Evolutionary conservation across 495 filamentous ascomycete genomes (phyloP).

Genomic region (Cenococcum geophilum): DNA sequence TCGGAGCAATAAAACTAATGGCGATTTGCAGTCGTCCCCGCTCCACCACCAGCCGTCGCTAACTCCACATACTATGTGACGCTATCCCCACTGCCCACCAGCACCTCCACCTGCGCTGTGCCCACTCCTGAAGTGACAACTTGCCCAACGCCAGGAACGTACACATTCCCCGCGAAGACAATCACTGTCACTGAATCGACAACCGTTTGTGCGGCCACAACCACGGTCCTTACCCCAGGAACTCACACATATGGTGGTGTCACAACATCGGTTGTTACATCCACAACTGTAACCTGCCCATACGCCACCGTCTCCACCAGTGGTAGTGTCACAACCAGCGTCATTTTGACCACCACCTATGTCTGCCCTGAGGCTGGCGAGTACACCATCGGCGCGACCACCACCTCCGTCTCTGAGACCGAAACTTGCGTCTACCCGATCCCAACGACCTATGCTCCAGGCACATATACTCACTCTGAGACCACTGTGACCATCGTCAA

Average conservation of each 20-base stretch:
- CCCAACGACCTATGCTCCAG: constrained; percentile 58
- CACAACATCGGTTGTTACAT: constrained; percentile 63
- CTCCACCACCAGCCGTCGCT: constrained; percentile 39
- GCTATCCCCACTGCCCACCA: constrained; percentile 52
- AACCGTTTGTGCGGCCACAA: constrained; percentile 60
- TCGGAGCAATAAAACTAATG: constrained; percentile 4
- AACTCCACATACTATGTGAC: constrained; percentile 36
- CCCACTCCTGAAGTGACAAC: constrained; percentile 62
- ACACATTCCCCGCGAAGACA: constrained; percentile 75
- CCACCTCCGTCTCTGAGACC: constrained; percentile 45
- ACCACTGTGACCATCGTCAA: constrained; percentile 61
- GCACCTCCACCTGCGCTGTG: constrained; percentile 44
- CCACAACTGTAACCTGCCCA: constrained; percentile 68
- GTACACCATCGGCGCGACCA: constrained; percentile 71
- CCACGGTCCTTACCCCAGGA: constrained; percentile 57
- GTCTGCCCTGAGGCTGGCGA: constrained; percentile 73
- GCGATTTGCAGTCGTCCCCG: constrained; percentile 1
- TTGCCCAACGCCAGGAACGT: constrained; percentile 65
- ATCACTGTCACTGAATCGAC: constrained; percentile 59
- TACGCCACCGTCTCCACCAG: constrained; percentile 60
- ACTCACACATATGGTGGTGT: constrained; percentile 70
- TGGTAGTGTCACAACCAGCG: constrained; percentile 57
- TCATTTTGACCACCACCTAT: constrained; percentile 67
- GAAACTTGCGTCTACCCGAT: constrained; percentile 61
- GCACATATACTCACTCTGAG: constrained; percentile 67